Conservation (phyloP, 2,329 filamentous ascomycete species). For the Arthrobotrys conoides region DNA sequence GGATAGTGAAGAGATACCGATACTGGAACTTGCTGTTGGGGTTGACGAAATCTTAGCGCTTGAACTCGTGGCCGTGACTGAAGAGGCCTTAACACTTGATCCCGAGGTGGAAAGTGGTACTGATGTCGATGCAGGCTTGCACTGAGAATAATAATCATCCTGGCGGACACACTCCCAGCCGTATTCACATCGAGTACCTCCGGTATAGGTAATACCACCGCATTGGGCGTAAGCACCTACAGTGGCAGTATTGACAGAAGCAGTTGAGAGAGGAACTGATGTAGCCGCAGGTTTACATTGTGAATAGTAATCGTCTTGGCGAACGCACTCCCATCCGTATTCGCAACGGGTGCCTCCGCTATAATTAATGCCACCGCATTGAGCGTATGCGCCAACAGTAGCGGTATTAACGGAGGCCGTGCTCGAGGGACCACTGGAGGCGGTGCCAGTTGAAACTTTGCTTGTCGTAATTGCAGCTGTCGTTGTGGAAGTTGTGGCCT, state of each 20-base stretch:
- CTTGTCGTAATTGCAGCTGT: neutral
- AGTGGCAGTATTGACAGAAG: neutral
- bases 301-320: slow-evolving; percentile 31
- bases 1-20: too few relatives aligned
- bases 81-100: neutral
- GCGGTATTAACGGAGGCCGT: neutral
- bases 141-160: slow-evolving; percentile 36
- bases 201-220: slow-evolving; percentile 19
- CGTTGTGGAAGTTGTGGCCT: neutral
- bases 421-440: neutral
- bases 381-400: slow-evolving; percentile 27
- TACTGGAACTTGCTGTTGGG: too few relatives aligned
- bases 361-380: slow-evolving; percentile 31
- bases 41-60: neutral
- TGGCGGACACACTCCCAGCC: slow-evolving; percentile 26
- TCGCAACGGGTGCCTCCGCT: slow-evolving; percentile 33
- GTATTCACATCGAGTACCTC: slow-evolving; percentile 13
- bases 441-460: neutral
- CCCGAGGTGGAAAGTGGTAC: neutral
- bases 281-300: slow-evolving; percentile 42
- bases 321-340: slow-evolving; percentile 25
- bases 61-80: neutral
- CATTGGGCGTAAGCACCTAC: slow-evolving; percentile 39
- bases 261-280: neutral
- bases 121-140: slow-evolving; percentile 10